These are phyloP conservation scores for Drechslera avenae DNA, from an alignment of 2,329 filamentous ascomycete genomes.

Conservation along the genomic window DNA sequence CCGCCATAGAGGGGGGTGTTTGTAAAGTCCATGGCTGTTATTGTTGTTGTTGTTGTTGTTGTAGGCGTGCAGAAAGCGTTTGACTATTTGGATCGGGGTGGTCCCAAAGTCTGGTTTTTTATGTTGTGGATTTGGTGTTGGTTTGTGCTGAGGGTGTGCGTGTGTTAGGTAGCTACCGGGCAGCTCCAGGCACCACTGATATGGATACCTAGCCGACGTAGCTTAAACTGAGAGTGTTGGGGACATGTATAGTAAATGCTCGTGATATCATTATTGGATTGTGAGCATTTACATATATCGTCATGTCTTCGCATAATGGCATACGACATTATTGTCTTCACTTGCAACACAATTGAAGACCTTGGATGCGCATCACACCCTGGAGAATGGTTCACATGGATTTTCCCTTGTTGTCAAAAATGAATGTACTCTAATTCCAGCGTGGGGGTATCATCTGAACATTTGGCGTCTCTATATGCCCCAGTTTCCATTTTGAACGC, in stretches of 20 bases:
- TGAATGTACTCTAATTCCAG: constrained; percentile 1
- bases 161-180: constrained; percentile 46
- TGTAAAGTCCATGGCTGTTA: constrained; percentile 55
- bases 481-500: constrained; percentile 35
- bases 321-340: too few relatives aligned
- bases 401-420: too few relatives aligned
- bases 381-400: too few relatives aligned
- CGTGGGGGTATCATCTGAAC: constrained; percentile 43
- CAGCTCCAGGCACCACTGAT: constrained; percentile 39
- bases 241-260: neutral
- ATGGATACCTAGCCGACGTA: constrained; percentile 9
- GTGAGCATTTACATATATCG: too few relatives aligned
- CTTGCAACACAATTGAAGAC: too few relatives aligned
- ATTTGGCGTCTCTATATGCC: constrained; percentile 34
- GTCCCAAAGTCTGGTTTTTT: constrained; percentile 22
- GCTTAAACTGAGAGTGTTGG: neutral
- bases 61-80: neutral
- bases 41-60: neutral
- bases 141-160: constrained; percentile 15
- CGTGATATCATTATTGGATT: too few relatives aligned
- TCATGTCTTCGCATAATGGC: too few relatives aligned
- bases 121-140: constrained; percentile 27
- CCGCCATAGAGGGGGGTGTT: constrained; percentile 71
- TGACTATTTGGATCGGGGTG: neutral
- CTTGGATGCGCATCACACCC: too few relatives aligned